phyloP scores from a whole-genome alignment of 306 rosid genomes.

The Rosa multiflora region DNA sequence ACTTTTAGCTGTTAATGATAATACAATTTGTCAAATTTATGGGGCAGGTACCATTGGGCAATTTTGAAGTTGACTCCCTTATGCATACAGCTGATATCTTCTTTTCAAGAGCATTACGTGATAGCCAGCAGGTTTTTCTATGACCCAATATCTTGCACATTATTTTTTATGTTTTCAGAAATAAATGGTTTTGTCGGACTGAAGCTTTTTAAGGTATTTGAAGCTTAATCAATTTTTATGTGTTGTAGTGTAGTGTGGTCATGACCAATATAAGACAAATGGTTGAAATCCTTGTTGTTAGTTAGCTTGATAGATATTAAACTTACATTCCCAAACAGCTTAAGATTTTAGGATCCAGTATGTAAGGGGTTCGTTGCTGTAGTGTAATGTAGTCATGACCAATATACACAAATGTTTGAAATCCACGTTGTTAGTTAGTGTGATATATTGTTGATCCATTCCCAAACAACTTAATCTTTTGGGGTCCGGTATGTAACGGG shows the following conservation, averaged over 20 bases:
- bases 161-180: not conserved
- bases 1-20: conserved; percentile 10
- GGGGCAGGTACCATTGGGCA: conserved; percentile 87
- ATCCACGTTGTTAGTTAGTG: not conserved
- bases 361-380: not conserved
- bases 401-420: not conserved
- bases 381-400: not conserved
- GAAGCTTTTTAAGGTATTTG: not conserved
- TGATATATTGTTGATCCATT: not conserved
- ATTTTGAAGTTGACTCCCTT: conserved; percentile 91
- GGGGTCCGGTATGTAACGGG: no score
- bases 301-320: not conserved
- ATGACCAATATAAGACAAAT: not conserved
- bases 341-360: not conserved
- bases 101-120: conserved; percentile 85
- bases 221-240: not conserved
- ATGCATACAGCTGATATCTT: conserved; percentile 77
- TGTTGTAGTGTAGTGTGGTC: not conserved
- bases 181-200: not conserved
- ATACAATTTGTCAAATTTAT: conserved; percentile 26
- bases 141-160: conserved; percentile 11
- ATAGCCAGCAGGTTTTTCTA: conserved; percentile 80
- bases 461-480: not conserved
- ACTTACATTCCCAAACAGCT: not conserved
- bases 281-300: not conserved